Conservation (phyloP, 106 monocot genomes). For the Acorus calamus region DNA sequence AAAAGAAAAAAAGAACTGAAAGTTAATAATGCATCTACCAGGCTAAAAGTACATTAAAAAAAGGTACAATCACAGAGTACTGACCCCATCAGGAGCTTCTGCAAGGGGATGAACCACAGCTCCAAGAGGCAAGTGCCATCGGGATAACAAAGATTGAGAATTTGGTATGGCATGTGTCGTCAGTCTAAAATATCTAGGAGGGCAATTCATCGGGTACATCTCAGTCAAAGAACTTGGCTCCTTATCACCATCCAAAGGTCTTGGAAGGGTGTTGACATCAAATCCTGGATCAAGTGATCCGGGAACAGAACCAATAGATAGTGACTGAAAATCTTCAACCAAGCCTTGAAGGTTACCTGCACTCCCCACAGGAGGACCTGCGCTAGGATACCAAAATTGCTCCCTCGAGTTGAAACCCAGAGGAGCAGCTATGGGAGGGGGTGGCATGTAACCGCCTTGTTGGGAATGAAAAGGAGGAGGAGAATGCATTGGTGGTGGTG, state of each 20-base stretch:
- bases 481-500: slow-evolving; percentile 23
- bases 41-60: background rate
- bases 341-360: slow-evolving; percentile 44
- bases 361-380: slow-evolving; percentile 39
- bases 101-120: slow-evolving; percentile 86
- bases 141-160: slow-evolving; percentile 80
- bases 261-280: slow-evolving; percentile 56
- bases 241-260: slow-evolving; percentile 58
- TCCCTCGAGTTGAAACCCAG: slow-evolving; percentile 26
- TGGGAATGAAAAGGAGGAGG: slow-evolving; percentile 28
- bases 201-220: slow-evolving; percentile 76
- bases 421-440: slow-evolving; percentile 35
- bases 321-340: slow-evolving; percentile 89
- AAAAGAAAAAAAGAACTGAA: background rate
- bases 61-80: background rate
- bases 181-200: slow-evolving; percentile 72
- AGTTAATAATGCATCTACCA: too few species aligned
- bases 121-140: slow-evolving; percentile 98
- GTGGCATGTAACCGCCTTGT: slow-evolving; percentile 24
- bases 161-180: slow-evolving; percentile 87
- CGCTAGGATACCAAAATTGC: slow-evolving; percentile 34
- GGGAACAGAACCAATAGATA: slow-evolving; percentile 65
- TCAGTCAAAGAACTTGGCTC: slow-evolving; percentile 52
- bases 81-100: slow-evolving; percentile 83
- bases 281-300: slow-evolving; percentile 82